Evolutionary conservation across 129 eudicot species (phyloP).

Genomic region (Pseudognaphalium luteoalbum): DNA sequence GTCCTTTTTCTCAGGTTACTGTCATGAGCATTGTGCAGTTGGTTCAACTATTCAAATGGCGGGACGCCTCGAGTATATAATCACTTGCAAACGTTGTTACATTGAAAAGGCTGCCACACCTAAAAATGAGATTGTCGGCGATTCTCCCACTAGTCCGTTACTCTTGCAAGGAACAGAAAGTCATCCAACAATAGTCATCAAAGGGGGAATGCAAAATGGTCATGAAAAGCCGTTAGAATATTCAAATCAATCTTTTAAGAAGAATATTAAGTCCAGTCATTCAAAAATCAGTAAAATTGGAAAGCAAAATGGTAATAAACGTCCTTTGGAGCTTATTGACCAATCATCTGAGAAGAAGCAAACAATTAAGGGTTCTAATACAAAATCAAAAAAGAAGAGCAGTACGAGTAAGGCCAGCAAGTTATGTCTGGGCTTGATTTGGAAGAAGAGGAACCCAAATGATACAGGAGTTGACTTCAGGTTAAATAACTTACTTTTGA

Average conservation of each 20-base stretch:
- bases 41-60: conserved; percentile 46
- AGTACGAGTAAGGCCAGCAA: conserved; percentile 21
- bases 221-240: conserved; percentile 31
- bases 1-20: conserved; percentile 55
- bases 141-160: conserved; percentile 85
- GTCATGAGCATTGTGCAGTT: conserved; percentile 66
- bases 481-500: conserved; percentile 50
- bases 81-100: conserved; percentile 68
- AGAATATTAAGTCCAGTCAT: conserved; percentile 19
- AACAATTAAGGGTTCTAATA: conserved; percentile 27
- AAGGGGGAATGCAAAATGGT: conserved; percentile 37
- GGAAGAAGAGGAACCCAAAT: conserved; percentile 51
- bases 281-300: conserved; percentile 33
- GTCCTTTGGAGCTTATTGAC: conserved; percentile 30
- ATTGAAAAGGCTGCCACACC: conserved; percentile 28
- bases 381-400: conserved; percentile 29
- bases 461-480: conserved; percentile 76
- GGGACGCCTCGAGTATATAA: conserved; percentile 44
- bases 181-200: conserved; percentile 33
- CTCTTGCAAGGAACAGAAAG: conserved; percentile 62
- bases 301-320: conserved; percentile 33
- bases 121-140: conserved; percentile 39
- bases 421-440: conserved; percentile 64
- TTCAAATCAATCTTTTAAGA: conserved; percentile 26
- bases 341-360: conserved; percentile 35